Evolutionary conservation across 192 early-diverging fungal genomes (phyloP), one percentile per base, ranked within the genome.

Genomic region (Coemansia sp.): DNA sequence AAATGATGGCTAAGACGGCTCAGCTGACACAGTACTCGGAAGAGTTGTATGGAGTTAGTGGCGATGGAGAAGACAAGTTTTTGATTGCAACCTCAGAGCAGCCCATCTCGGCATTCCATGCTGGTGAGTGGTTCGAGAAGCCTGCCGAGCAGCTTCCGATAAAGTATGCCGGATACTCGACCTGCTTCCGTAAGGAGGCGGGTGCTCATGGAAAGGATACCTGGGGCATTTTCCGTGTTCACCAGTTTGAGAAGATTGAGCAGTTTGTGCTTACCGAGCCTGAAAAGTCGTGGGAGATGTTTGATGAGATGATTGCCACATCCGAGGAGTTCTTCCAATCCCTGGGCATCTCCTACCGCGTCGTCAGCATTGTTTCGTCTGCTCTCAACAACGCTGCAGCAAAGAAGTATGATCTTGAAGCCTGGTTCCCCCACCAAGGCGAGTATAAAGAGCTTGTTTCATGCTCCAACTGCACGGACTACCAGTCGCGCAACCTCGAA

Each of bases 201-300:
- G 98, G 98, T 63, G 93, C 95, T 0, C 92, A 94, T 73, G 98
- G 98, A 57, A 88, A 94, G 67, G 98, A 99, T 75, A 98, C 93
- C 19, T 94, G 94, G 96, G 98, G 98, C 62, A 93, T 98, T 69
- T 99, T 99, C 90, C 93, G 98, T 54, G 96, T 99, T 37, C 98
- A 99, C 83, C 98, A 99, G 88, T 99, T 99, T 74, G 98, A 99
- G 78, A 99, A 99, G 88, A 85, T 99, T 57, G 98, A 99, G 87
- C 98, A 99, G 84, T 98, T 99, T 83, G 92, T 94, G 50, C 79
- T 99, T 62, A 92, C 92, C 10, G 94, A 94, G 67, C 96, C 98
- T 43, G 95, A 95, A 68, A 98, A 98, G 86, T 94, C 92, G 40
- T 98, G 96, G 96, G 96, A 97, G 72, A 93, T 94, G 93, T 96